These are phyloP conservation scores for Microdochium bolleyi DNA, from an alignment of 2,329 filamentous ascomycete genomes.

Conservation along the genomic window DNA sequence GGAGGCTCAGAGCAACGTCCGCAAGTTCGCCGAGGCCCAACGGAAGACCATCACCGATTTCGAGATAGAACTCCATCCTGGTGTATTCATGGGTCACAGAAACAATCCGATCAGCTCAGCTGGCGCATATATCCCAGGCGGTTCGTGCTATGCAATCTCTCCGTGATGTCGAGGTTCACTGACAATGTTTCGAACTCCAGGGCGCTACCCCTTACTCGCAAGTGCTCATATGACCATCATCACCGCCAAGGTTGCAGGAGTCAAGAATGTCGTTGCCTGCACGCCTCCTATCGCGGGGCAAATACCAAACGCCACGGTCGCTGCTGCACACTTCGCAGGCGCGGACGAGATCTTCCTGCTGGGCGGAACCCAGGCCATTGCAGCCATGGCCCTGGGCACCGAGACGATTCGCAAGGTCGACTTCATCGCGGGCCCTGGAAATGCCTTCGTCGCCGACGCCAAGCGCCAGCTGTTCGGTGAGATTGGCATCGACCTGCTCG, in stretches of 20 bases:
- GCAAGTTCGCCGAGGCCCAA: conserved; percentile 39
- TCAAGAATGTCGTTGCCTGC: conserved; percentile 38
- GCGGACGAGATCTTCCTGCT: conserved; percentile 42
- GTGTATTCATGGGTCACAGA: conserved; percentile 41
- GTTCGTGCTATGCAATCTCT: not conserved
- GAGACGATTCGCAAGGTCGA: conserved; percentile 38
- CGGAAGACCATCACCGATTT: conserved; percentile 36
- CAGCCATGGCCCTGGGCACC: conserved; percentile 43
- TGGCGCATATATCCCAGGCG: conserved; percentile 24
- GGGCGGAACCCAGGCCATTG: conserved; percentile 43
- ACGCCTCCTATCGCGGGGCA: conserved; percentile 41
- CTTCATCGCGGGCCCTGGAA: conserved; percentile 44
- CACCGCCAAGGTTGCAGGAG: conserved; percentile 45
- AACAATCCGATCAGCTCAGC: conserved; percentile 37
- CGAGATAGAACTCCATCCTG: conserved; percentile 40
- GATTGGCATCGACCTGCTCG: conserved; percentile 45
- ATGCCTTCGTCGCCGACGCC: conserved; percentile 45
- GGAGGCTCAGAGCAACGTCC: conserved; percentile 38
- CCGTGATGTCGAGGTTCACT: not conserved
- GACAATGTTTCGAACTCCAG: conserved; percentile 35
- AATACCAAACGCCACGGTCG: conserved; percentile 38
- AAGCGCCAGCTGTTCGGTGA: conserved; percentile 45
- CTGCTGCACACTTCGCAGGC: conserved; percentile 39
- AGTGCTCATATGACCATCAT: conserved; percentile 48
- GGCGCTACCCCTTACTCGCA: conserved; percentile 43